Base-by-base conservation (phyloP, 78 protist species). In the Protostelium mycophagum region DNA sequence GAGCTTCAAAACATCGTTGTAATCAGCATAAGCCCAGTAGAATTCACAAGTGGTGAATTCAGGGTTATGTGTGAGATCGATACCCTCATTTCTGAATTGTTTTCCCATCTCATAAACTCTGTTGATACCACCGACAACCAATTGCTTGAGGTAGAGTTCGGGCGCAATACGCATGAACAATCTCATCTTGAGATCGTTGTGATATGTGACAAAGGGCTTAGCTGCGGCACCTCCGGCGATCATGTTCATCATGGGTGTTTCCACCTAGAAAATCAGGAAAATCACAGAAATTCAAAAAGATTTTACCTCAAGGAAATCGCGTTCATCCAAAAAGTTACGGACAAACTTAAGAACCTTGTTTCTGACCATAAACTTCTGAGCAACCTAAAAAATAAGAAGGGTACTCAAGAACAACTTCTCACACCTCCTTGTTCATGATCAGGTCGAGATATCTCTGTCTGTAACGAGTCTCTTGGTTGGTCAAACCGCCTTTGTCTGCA, bases 11-110 rank as follows among this genome's bases (percentile, higher is more conserved):
- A 99, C 96, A 90, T 99, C 99, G 89, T 99, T 90, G 97, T 99
- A 99, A 94, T 99, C 99, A 31, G 97, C 99, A 91, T 99, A 99
- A 31, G 99, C 99, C 99, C 92, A 96, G 95, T 99, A 99, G 95
- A 97, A 98, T 91, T 99, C 99, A 93, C 98, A 96, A 16, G 99
- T 95, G n/a, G 99, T 99, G 96, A 99, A 99, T 93, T 99, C 99
- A 38, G 99, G 99, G 96, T 99, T 99, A 95, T 99, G 99, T 29
- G 99, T 99, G 90, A 96, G 89, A 89, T 99, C 99, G 38, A 99
- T 98, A 35, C 98, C 98, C 90, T 99, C 99, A 95, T 99, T 99
- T 84, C 99, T 95, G 97, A 99, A 99, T 91, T 97, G 98, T 86
- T 98, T 96, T 34, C 99, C 99, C 83, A 99, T 92, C 96, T 99